Evolutionary conservation across 768 basidiomycete genomes (phyloP).

Genomic region (Lactarius hatsudake): DNA sequence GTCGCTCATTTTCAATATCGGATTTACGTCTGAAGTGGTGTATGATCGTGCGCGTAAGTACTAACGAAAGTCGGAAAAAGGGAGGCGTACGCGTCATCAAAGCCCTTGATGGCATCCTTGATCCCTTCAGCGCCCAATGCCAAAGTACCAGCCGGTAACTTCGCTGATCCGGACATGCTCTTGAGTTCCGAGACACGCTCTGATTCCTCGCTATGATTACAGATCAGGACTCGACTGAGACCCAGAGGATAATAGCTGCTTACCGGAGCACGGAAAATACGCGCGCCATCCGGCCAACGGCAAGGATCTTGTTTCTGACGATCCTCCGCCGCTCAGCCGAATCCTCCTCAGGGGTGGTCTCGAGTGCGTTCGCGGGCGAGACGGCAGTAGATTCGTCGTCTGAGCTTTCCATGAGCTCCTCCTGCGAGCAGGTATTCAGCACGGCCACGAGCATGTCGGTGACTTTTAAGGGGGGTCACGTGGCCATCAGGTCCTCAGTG

Average conservation of each 20-base stretch:
- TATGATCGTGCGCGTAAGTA: slow-evolving; percentile 4
- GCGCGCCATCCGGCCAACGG: slow-evolving; percentile 93
- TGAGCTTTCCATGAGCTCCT: slow-evolving; percentile 84
- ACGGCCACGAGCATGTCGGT: slow-evolving; percentile 99
- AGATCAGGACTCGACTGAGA: neutral
- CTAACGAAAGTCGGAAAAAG: neutral
- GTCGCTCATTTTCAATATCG: slow-evolving; percentile 97
- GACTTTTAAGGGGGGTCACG: slow-evolving; percentile 47
- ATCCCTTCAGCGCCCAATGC: slow-evolving; percentile 91
- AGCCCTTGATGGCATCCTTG: slow-evolving; percentile 88
- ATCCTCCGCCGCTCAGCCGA: slow-evolving; percentile 74
- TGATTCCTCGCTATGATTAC: slow-evolving; percentile 80
- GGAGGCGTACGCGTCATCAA: slow-evolving; percentile 87
- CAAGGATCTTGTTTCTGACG: slow-evolving; percentile 98
- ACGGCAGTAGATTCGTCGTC: slow-evolving; percentile 47
- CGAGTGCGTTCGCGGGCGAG: slow-evolving; percentile 30
- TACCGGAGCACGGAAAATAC: slow-evolving; percentile 95
- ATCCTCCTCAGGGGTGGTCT: slow-evolving; percentile 41
- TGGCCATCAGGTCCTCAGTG: slow-evolving; percentile 6
- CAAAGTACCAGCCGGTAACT: slow-evolving; percentile 78
- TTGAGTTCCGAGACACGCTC: slow-evolving; percentile 97
- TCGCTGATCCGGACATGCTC: slow-evolving; percentile 74
- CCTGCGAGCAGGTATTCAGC: slow-evolving; percentile 94
- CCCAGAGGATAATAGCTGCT: slow-evolving; percentile 31
- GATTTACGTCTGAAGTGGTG: slow-evolving; percentile 70